A percentile compares a stretch with the other conserved stretches of the same genome.
Evolutionary conservation across 768 basidiomycete genomes (phyloP).

Genomic region (Lactifluus pinguis): DNA sequence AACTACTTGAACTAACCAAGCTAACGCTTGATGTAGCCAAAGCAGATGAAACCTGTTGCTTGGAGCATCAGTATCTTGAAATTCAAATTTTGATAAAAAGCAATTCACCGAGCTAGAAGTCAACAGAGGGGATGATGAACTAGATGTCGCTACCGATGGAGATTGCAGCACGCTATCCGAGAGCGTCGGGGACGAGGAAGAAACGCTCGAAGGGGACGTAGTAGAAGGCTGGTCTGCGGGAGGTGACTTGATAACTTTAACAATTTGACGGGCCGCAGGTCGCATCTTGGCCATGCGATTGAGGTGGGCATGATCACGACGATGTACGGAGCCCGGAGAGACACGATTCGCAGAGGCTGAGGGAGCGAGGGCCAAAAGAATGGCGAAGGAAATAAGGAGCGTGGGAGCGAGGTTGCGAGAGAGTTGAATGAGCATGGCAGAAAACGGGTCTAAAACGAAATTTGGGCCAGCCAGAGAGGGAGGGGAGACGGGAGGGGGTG

Average conservation of each 20-base stretch:
- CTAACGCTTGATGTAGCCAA: slow-evolving; percentile 11
- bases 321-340: slow-evolving; percentile 30
- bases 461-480: slow-evolving; percentile 13
- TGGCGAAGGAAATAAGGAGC: slow-evolving; percentile 51
- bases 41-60: neutral
- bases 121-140: slow-evolving; percentile 3
- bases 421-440: slow-evolving; percentile 43
- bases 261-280: slow-evolving; percentile 23
- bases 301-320: slow-evolving; percentile 47
- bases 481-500: neutral
- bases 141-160: slow-evolving; percentile 5
- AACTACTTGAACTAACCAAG: slow-evolving; percentile 22
- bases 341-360: slow-evolving; percentile 39
- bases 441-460: slow-evolving; percentile 3
- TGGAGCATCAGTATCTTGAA: neutral
- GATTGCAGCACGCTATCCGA: neutral
- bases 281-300: slow-evolving; percentile 69
- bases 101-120: slow-evolving; percentile 4
- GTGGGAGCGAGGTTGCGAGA: slow-evolving; percentile 43
- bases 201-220: slow-evolving; percentile 7
- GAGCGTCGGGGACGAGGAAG: slow-evolving; percentile 10
- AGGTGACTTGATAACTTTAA: slow-evolving; percentile 18
- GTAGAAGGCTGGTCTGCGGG: slow-evolving; percentile 23
- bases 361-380: slow-evolving; percentile 41
- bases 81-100: neutral